Base-by-base conservation (phyloP, 2,329 filamentous ascomycete species). In the Colletotrichum orchidophilum region DNA sequence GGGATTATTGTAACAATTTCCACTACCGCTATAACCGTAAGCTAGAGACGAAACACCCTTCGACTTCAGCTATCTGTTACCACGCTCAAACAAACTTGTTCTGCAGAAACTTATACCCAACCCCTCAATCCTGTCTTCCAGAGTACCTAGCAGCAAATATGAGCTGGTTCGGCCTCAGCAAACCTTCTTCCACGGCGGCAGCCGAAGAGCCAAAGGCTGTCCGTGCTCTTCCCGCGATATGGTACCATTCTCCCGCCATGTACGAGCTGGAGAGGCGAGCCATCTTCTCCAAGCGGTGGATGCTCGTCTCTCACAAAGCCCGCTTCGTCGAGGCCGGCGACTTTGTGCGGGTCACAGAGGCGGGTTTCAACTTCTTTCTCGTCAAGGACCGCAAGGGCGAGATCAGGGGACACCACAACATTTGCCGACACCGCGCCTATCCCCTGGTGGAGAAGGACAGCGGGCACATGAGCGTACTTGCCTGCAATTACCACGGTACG, bases 221-320 rank as follows among this genome's bases (percentile, higher is more conserved):
- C 39, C 67, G 66, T 13, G 76, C 76, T 18, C 68, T 77, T 31
- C 76, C 76, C 5, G 73, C 75, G 0, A 52, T 73, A 11, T 77
- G 74, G 75, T 77, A 77, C 31, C 59, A 53, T 13, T 71, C 69
- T 0, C 73, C 74, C 12, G 80, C 79, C 50, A 81, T 84, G 77
- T 84, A 83, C 72, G 77, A 82, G 71, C 76, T 83, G 5, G 81
- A 83, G 68, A 75, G 81, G 39, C 77, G 81, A n/a, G 79, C 82
- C 13, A 81, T 83, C 39, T 83, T 83, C 74, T 81, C 80, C 2
- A 77, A 78, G 72, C 76, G 75, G 60, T 81, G 78, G 79, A 54
- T 80, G 21, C 75, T 75, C 59, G 70, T 78, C 26, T 72, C 74
- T 21, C 77, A 75, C 57, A 68, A 52, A 46, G 55, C 64, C 4